Percentiles rank a stretch among this genome's conserved stretches.
Evolutionary conservation across 495 filamentous ascomycete genomes (phyloP).

Genomic region (Neurospora cerealis): DNA sequence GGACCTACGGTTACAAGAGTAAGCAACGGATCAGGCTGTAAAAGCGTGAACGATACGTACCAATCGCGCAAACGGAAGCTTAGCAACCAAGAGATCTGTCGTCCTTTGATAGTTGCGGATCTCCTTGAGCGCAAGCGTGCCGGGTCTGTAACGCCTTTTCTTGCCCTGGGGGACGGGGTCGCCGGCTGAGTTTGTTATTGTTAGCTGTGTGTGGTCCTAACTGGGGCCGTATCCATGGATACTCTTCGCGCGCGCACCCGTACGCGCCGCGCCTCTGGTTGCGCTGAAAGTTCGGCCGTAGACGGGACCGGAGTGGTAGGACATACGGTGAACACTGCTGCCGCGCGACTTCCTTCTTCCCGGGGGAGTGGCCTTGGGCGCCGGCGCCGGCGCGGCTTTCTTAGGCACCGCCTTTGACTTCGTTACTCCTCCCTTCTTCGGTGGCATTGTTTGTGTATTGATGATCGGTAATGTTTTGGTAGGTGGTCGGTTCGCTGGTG

Average conservation of each 20-base stretch:
- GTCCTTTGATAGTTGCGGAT: constrained; percentile 73
- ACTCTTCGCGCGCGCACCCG: not conserved
- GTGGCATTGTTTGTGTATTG: not conserved
- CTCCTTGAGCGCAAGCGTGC: constrained; percentile 75
- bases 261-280: not conserved
- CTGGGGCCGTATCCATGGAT: not conserved
- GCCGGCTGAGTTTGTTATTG: constrained; percentile 43
- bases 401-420: not conserved
- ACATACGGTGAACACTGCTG: constrained; percentile 21
- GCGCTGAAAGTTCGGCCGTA: not conserved
- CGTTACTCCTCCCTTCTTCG: not conserved
- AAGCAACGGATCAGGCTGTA: not conserved
- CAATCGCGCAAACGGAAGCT: constrained; percentile 78
- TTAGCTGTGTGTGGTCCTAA: not conserved
- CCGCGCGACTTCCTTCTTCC: constrained; percentile 4
- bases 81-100: constrained; percentile 70
- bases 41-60: constrained; percentile 35
- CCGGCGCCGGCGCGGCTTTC: not conserved
- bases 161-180: constrained; percentile 56
- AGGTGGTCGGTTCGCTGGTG: not conserved
- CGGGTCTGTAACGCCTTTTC: constrained; percentile 68
- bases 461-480: not conserved
- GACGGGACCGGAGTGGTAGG: not conserved
- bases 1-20: constrained; percentile 41
- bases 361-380: not conserved